Evolutionary conservation across 2,329 filamentous ascomycete genomes (phyloP).

Genomic region (Balansia obtecta): DNA sequence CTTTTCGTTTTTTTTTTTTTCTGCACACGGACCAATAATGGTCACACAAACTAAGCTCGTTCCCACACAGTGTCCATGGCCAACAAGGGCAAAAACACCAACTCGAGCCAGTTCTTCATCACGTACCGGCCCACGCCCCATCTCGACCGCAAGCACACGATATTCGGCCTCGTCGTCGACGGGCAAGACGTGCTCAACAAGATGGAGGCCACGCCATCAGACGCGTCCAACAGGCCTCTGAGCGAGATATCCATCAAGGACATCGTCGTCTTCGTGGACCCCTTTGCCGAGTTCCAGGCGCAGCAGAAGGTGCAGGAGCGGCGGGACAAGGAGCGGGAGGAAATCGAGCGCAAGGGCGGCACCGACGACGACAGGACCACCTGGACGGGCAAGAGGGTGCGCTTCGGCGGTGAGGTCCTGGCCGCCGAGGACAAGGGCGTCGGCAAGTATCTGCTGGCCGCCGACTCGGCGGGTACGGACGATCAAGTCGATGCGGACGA

Average conservation of each 20-base stretch:
- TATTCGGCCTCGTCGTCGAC: conserved; percentile 78
- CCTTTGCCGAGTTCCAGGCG: conserved; percentile 85
- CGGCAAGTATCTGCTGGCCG: conserved; percentile 78
- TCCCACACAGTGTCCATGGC: conserved; percentile 58
- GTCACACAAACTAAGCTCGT: not conserved
- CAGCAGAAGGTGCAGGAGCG: conserved; percentile 54
- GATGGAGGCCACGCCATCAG: conserved; percentile 67
- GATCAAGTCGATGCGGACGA: too few species aligned
- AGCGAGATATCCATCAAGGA: conserved; percentile 73
- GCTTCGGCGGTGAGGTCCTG: conserved; percentile 50
- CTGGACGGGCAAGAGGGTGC: conserved; percentile 89
- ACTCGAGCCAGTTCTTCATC: conserved; percentile 91
- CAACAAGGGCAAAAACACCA: conserved; percentile 97
- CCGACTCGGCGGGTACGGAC: conserved; percentile 29
- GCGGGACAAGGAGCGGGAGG: conserved; percentile 44
- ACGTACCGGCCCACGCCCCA: conserved; percentile 76
- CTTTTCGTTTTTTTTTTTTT: too few species aligned
- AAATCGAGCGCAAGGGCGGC: conserved; percentile 51
- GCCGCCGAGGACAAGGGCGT: conserved; percentile 32
- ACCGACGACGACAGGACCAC: conserved; percentile 83
- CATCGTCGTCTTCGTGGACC: conserved; percentile 79
- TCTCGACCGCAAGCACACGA: conserved; percentile 91
- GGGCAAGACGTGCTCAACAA: conserved; percentile 58
- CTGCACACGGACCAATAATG: too few species aligned
- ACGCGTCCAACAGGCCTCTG: conserved; percentile 62